Evolutionary conservation across 129 eudicot genomes (phyloP), one percentile per base, ranked within the genome.

Genomic region (Calendula officinalis): DNA sequence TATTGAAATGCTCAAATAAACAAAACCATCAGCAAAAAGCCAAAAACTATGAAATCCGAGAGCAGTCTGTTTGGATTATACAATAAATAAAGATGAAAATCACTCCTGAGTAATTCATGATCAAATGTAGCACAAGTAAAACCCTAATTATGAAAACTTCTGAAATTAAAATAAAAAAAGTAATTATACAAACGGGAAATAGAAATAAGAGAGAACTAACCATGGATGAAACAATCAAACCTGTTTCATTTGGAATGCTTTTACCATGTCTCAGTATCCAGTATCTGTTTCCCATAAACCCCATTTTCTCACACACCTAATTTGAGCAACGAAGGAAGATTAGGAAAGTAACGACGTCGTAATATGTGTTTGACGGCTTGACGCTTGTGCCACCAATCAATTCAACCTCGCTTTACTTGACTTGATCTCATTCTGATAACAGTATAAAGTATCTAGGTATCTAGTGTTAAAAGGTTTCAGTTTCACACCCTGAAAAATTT

Each of bases 201-300:
- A 9, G 7, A 62, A 30, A 40, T 14, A 4, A 12, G 32, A 30
- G 39, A 11, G 39, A 44, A 66, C 58, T 45, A 68, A 91, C 98
- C 95, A 85, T 56, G 12, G 98, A 92, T 5, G 98, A 88, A 47
- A 92, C 91, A 47, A 92, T 83, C 42, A 92, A 69, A 61, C 95
- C 91, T 70, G 66, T 81, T 56, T 88, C 78, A 36, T 92, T 92
- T 11, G 98, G 98, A 65, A 92, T 88, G 96, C 98, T 92, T 83
- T 88, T 92, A 43, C 98, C 98, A 62, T 92, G 91, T 60, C 98
- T 85, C 39, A 92, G 76, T 45, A 92, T 72, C 98, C 98, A 92
- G 66, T 92, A 92, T 56, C 75, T 81, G 85, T 92, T 92, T 33
- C 70, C 48, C 69, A 85, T 37, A 34, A 79, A 76, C 56, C 27